Conservation (phyloP, 768 basidiomycete species). For the Lentinula lateritia region DNA sequence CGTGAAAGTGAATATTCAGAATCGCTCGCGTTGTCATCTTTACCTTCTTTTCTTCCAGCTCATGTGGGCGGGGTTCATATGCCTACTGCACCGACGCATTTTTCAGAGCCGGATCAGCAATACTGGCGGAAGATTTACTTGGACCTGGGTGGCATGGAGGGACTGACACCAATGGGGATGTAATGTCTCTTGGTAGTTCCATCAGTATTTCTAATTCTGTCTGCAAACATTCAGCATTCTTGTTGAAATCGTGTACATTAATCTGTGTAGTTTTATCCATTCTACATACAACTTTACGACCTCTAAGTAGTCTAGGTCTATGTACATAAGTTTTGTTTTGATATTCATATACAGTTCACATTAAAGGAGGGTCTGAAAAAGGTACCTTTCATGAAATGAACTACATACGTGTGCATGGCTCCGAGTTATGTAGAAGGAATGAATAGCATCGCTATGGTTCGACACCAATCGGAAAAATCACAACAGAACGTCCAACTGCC, state of each 20-base stretch:
- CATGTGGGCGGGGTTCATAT: not conserved
- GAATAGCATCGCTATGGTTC: slow-evolving; percentile 26
- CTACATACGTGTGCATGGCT: too few species aligned
- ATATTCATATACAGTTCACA: too few species aligned
- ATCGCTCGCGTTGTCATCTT: not conserved
- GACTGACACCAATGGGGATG: not conserved
- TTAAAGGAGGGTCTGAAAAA: too few species aligned
- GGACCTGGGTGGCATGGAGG: slow-evolving; percentile 58
- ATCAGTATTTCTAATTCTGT: not conserved
- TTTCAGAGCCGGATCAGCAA: slow-evolving; percentile 53
- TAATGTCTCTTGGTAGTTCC: too few species aligned
- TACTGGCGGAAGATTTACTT: slow-evolving; percentile 76
- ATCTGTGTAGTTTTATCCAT: not conserved
- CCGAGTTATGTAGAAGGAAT: not conserved
- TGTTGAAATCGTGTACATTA: not conserved
- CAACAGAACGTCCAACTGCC: slow-evolving; percentile 54
- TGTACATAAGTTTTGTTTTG: too few species aligned
- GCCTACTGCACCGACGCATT: slow-evolving; percentile 7
- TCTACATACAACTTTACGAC: too few species aligned
- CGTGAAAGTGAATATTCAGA: not conserved
- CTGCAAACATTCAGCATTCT: not conserved
- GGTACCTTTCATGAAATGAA: too few species aligned
- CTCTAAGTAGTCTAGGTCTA: too few species aligned
- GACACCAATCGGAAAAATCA: slow-evolving; percentile 60
- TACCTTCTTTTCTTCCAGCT: not conserved